Conservation (phyloP, 495 filamentous ascomycete genomes). For the Thermothielavioides terrestris region DNA sequence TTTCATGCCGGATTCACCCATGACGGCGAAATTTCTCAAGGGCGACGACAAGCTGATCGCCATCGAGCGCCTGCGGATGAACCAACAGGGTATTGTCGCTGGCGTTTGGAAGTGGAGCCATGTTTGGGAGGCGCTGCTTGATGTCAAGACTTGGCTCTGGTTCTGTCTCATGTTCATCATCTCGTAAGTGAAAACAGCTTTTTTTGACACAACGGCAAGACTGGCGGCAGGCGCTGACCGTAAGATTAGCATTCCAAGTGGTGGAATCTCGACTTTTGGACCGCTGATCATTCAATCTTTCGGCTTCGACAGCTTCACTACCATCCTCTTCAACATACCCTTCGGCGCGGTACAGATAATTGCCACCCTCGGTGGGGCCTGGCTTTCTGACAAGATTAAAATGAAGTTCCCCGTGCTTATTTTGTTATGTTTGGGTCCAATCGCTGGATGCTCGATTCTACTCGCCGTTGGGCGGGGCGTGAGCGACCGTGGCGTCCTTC, state of each 20-base stretch:
- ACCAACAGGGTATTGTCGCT: not conserved
- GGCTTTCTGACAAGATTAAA: not conserved
- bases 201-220: too few species aligned
- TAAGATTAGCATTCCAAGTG: not conserved
- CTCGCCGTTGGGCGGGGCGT: not conserved
- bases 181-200: not conserved
- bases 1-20: not conserved
- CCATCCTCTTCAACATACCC: not conserved
- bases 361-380: not conserved
- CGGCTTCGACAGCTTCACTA: not conserved
- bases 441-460: not conserved
- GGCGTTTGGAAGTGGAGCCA: not conserved
- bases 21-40: not conserved
- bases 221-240: not conserved
- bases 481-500: not conserved
- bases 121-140: not conserved
- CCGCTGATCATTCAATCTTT: not conserved
- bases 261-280: not conserved
- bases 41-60: not conserved
- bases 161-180: not conserved
- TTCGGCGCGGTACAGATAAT: not conserved
- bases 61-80: not conserved
- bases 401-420: not conserved
- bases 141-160: not conserved
- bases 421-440: not conserved